These are phyloP conservation scores for Quercus bicolor DNA, from an alignment of 306 rosid genomes.

Conservation along the genomic window DNA sequence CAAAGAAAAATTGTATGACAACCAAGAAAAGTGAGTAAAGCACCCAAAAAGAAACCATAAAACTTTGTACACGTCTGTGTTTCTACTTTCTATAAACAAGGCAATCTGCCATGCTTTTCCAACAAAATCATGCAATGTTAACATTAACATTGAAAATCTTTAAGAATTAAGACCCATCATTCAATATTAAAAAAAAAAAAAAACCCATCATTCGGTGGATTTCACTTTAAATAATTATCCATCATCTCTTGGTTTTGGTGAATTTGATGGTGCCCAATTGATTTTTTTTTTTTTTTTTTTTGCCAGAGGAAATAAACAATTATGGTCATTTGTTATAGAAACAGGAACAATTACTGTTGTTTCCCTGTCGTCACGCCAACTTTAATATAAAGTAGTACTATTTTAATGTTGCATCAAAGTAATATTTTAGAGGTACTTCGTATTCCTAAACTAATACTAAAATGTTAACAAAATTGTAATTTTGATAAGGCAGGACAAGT, in stretches of 20 bases:
- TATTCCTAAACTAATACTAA: neutral
- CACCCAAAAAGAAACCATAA: neutral
- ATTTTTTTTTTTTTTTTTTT: neutral
- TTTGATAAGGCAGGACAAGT: neutral
- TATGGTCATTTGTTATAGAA: too few relatives aligned
- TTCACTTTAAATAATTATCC: neutral
- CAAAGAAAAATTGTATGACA: neutral
- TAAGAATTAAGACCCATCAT: neutral
- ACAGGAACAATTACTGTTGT: neutral
- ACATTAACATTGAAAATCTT: neutral
- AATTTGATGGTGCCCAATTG: neutral
- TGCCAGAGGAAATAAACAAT: neutral
- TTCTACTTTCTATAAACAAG: neutral
- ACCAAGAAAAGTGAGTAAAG: neutral
- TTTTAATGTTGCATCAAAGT: neutral
- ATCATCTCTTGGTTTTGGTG: neutral
- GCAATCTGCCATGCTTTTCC: neutral
- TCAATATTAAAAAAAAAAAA: neutral
- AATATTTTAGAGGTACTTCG: neutral
- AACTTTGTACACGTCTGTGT: neutral
- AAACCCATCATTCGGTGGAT: neutral
- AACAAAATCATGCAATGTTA: neutral
- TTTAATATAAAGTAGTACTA: neutral
- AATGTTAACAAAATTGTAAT: neutral
- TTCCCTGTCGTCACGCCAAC: neutral